Evolutionary conservation across 345 rosid genomes (phyloP).

Genomic region (Arabis alpina): DNA sequence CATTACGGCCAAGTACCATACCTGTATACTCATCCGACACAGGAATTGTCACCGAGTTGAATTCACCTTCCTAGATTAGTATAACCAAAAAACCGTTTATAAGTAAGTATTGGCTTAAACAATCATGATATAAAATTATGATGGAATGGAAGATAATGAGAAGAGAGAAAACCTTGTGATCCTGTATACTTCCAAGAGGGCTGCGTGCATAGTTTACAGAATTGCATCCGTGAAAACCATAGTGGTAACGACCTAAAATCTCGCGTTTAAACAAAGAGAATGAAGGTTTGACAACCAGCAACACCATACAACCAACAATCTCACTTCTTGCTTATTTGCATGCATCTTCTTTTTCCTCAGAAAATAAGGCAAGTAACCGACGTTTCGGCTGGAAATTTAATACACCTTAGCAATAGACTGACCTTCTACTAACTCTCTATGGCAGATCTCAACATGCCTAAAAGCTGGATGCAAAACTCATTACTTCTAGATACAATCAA

Average conservation of each 20-base stretch:
- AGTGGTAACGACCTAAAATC: not conserved
- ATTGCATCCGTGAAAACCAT: not conserved
- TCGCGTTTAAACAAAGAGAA: not conserved
- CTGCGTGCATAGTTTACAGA: not conserved
- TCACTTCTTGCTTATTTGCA: no score
- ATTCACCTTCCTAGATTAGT: not conserved
- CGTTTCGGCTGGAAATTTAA: not conserved
- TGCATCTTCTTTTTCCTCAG: not conserved
- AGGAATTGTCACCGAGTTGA: not conserved
- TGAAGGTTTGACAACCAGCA: not conserved
- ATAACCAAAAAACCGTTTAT: not conserved
- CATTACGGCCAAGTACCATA: not conserved
- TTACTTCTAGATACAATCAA: not conserved
- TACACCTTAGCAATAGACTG: not conserved
- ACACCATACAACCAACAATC: not conserved
- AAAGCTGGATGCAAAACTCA: slow-evolving; percentile 3
- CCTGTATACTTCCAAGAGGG: not conserved
- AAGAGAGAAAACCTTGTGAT: slow-evolving; percentile 15
- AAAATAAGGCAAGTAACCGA: not conserved
- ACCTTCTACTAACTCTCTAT: not conserved
- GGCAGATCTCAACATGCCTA: slow-evolving; percentile 5
- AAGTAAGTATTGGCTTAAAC: not conserved
- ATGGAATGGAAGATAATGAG: not conserved
- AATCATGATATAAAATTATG: not conserved
- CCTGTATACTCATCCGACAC: slow-evolving; percentile 12